These are phyloP conservation scores for Hevea brasiliensis DNA, from an alignment of 345 rosid genomes.

Conservation along the genomic window DNA sequence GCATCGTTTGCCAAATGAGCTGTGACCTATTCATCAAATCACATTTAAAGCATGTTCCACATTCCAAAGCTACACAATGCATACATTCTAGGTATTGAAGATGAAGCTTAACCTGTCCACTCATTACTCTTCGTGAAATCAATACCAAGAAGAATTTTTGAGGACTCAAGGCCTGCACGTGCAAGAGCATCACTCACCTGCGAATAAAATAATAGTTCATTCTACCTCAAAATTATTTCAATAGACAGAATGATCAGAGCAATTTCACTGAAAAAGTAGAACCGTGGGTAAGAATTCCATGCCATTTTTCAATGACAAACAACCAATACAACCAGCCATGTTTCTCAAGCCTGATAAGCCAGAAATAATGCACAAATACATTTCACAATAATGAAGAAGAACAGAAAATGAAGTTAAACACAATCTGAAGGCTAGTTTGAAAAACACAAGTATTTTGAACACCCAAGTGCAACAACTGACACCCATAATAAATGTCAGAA, in stretches of 20 bases:
- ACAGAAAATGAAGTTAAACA: no score
- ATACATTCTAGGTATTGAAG: conserved; percentile 21
- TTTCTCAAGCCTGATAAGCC: no score
- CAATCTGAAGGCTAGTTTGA: no score
- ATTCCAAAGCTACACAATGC: neutral
- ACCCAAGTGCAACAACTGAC: no score
- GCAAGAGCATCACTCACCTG: conserved; percentile 36
- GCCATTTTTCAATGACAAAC: no score
- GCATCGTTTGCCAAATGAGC: conserved; percentile 22
- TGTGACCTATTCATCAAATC: conserved; percentile 28
- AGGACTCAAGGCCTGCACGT: conserved; percentile 34
- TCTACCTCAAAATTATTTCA: neutral
- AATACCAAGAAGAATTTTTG: conserved; percentile 38
- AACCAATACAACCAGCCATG: no score
- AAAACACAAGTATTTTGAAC: no score
- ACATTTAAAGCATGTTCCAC: conserved; percentile 6
- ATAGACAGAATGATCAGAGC: neutral
- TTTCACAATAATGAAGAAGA: no score
- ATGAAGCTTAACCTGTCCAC: conserved; percentile 34
- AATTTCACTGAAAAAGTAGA: neutral
- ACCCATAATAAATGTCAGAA: no score
- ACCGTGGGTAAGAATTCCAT: neutral
- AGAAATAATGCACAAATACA: no score
- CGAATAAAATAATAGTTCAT: neutral
- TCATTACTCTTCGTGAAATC: conserved; percentile 39